Percentiles rank a stretch among this genome's conserved stretches.
Conservation (phyloP, 1,139 yeast genomes). For the Geotrichum europaeum region DNA sequence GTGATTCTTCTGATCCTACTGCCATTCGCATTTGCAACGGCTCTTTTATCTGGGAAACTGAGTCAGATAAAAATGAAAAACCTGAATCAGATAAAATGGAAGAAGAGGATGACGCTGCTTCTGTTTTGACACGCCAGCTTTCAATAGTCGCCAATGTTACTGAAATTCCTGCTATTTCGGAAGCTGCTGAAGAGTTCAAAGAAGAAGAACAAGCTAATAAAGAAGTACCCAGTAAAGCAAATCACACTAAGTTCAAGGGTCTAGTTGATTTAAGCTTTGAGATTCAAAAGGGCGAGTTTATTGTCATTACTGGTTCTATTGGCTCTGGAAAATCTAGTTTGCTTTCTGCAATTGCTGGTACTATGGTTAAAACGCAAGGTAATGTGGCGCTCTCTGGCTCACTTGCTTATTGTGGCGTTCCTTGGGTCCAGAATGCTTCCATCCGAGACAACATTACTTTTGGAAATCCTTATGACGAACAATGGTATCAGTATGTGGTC, state of each 20-base stretch:
- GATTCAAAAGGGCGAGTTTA: slow-evolving; percentile 51
- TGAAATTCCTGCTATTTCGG: slow-evolving; percentile 28
- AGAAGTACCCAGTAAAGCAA: neutral
- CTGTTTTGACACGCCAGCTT: slow-evolving; percentile 24
- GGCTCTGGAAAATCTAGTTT: slow-evolving; percentile 69
- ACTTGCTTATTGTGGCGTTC: slow-evolving; percentile 45
- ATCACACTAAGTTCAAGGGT: slow-evolving; percentile 36
- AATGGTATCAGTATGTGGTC: slow-evolving; percentile 50
- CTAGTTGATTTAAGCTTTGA: slow-evolving; percentile 42
- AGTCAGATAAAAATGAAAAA: slow-evolving; percentile 27
- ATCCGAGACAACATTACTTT: slow-evolving; percentile 68
- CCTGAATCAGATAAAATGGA: slow-evolving; percentile 16
- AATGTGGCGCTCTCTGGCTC: slow-evolving; percentile 37
- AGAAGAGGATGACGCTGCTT: slow-evolving; percentile 25
- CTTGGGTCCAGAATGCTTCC: slow-evolving; percentile 84
- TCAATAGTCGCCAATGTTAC: slow-evolving; percentile 37
- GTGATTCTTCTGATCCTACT: slow-evolving; percentile 28
- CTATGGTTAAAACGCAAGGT: slow-evolving; percentile 50
- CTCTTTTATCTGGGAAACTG: slow-evolving; percentile 62
- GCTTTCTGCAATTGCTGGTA: slow-evolving; percentile 54
- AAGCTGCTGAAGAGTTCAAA: slow-evolving; percentile 27
- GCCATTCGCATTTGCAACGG: slow-evolving; percentile 51
- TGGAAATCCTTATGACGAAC: slow-evolving; percentile 53
- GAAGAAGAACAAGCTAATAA: neutral
- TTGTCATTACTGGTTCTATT: slow-evolving; percentile 59